Evolutionary conservation across 2,329 filamentous ascomycete genomes (phyloP).

Genomic region (Chaetomium sp.): DNA sequence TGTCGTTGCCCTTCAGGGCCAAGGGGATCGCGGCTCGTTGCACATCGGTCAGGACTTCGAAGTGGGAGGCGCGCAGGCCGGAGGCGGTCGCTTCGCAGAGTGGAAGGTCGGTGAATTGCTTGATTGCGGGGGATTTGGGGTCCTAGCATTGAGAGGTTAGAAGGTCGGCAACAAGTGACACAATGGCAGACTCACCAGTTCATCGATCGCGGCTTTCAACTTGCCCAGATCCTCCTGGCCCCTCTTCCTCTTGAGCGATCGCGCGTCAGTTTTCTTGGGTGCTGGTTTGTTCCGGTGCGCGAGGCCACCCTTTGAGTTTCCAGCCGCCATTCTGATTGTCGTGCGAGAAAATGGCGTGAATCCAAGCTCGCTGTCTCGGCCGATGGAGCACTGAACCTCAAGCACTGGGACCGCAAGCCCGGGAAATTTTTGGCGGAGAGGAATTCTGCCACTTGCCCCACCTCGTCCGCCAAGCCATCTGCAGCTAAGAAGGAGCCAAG

Average conservation of each 20-base stretch:
- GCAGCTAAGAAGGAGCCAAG: background rate
- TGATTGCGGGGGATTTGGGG: constrained; percentile 58
- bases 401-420: background rate
- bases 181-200: constrained; percentile 20
- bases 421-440: constrained; percentile 31
- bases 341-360: background rate
- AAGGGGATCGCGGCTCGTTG: constrained; percentile 87
- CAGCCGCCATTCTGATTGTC: constrained; percentile 21
- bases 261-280: constrained; percentile 27
- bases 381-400: background rate
- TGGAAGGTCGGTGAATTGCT: constrained; percentile 80
- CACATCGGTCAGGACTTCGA: constrained; percentile 86
- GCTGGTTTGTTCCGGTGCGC: constrained; percentile 17
- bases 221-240: constrained; percentile 36
- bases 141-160: constrained; percentile 49
- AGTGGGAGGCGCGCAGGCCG: constrained; percentile 84
- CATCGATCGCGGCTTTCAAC: constrained; percentile 34
- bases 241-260: constrained; percentile 36
- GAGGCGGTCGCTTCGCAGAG: constrained; percentile 77
- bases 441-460: constrained; percentile 29
- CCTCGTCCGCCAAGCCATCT: constrained; percentile 2
- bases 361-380: background rate
- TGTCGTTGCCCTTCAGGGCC: constrained; percentile 81
- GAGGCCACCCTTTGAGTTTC: constrained; percentile 10
- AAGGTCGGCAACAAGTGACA: background rate